phyloP scores from a whole-genome alignment of 805 yeast species.

The Lipomyces japonicus region DNA sequence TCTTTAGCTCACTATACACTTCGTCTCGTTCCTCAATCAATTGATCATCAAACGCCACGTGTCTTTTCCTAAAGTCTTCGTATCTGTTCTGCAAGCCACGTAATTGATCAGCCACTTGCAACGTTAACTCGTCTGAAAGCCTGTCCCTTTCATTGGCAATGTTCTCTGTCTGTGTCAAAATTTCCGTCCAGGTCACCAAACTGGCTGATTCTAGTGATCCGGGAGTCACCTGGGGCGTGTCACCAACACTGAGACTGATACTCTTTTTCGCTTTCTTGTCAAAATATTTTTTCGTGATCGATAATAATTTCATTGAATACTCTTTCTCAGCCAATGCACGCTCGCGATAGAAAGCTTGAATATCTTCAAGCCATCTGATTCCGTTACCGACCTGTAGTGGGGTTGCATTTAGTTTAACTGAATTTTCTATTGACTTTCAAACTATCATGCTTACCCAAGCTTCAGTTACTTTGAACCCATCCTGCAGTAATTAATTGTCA shows the following conservation, averaged over 20 bases:
- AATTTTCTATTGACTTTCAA: not conserved
- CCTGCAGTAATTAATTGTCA: slow-evolving; percentile 40
- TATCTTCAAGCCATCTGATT: slow-evolving; percentile 67
- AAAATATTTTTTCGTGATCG: slow-evolving; percentile 63
- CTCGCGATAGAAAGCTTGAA: slow-evolving; percentile 79
- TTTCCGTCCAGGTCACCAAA: slow-evolving; percentile 85
- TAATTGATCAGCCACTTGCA: slow-evolving; percentile 60
- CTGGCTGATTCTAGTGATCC: slow-evolving; percentile 85
- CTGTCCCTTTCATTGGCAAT: slow-evolving; percentile 63
- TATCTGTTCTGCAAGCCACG: slow-evolving; percentile 51
- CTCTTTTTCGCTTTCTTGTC: slow-evolving; percentile 69
- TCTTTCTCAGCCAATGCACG: slow-evolving; percentile 80
- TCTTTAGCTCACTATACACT: slow-evolving; percentile 54
- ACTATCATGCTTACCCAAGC: slow-evolving; percentile 58
- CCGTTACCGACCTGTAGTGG: slow-evolving; percentile 47
- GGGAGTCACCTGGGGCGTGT: slow-evolving; percentile 83
- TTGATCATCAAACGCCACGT: slow-evolving; percentile 58
- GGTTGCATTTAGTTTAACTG: too few species aligned
- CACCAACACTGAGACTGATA: slow-evolving; percentile 79
- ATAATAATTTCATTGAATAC: slow-evolving; percentile 63
- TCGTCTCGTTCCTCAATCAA: slow-evolving; percentile 47
- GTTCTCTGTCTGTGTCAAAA: slow-evolving; percentile 76
- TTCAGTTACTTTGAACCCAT: slow-evolving; percentile 70
- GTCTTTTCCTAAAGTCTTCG: slow-evolving; percentile 49
- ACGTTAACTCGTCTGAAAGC: slow-evolving; percentile 57